Evolutionary conservation across 345 rosid genomes (phyloP), one percentile per base, ranked within the genome.

Genomic region (Eucalyptus polyanthemos): DNA sequence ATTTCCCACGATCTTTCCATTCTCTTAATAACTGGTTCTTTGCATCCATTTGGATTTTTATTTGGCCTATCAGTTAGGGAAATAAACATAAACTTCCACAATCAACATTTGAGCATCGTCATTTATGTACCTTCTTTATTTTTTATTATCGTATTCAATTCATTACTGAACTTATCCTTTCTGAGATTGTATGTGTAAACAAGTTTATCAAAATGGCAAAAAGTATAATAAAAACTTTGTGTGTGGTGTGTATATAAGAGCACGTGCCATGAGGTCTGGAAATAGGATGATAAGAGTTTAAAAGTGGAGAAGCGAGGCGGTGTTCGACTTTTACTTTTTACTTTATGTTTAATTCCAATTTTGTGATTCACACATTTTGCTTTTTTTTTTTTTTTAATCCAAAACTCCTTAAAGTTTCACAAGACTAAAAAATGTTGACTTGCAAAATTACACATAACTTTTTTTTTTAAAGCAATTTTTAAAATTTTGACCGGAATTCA

Each of bases 1-100:
- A 27, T 56, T 56, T 56, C 29, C 62, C 62, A 24, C 13, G 0
- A 10, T 24, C 13, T 0, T 24, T 24, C 24, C 0, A 0, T 62
- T 62, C 69, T 62, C 9, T 62, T 27, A 1, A 0, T 27, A 12
- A 60, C 8, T 27, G 0, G n/a, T 27, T 60, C 3, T 60, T 60
- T 60, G 67, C 67, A 60, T 60, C 67, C 67, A 6, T 6, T 60
- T 12, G 31, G 8, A 62, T 27, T 62, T 29, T 62, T 62, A 27
- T 62, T 62, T 62, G 67, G 31, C 67, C 31, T 12, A 12, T 60
- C 31, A 6, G 27, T 60, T 1, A 27, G 67, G 67, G 29, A 24
- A 27, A 60, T 0, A 27, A 27, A 0, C 69, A 62, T 62, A 27
- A 27, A 12, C 69, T 62, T 62, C 34, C 34, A 62, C 16, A 62